A percentile compares a stretch with the other conserved stretches of the same genome.
Evolutionary conservation across 495 filamentous ascomycete genomes (phyloP).

Genomic region (Xylaria palmicola): DNA sequence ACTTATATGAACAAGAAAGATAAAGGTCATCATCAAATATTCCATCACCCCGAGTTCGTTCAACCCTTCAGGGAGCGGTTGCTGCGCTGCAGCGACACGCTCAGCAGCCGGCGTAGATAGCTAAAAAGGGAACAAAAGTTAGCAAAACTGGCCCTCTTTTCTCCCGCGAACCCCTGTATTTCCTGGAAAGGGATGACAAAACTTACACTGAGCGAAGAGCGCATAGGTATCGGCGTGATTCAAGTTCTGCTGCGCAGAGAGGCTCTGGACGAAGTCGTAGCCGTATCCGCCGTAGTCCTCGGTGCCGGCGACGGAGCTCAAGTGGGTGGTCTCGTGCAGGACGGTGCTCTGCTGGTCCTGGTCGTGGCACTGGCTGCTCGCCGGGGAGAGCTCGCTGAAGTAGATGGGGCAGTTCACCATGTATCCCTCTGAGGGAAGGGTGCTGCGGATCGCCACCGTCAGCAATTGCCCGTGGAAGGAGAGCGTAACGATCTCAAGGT

Average conservation of each 20-base stretch:
- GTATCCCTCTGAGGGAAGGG: slow-evolving; percentile 48
- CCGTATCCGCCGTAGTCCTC: slow-evolving; percentile 58
- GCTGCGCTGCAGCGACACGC: background rate
- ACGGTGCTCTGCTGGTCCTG: slow-evolving; percentile 62
- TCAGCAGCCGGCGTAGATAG: slow-evolving; percentile 32
- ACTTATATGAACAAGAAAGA: background rate
- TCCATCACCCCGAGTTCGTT: background rate
- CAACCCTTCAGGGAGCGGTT: no score
- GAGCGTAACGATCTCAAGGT: no score
- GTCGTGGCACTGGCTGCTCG: slow-evolving; percentile 49
- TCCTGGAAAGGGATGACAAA: background rate
- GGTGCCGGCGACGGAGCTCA: slow-evolving; percentile 57
- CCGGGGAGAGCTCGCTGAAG: slow-evolving; percentile 48
- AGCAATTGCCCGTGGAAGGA: background rate
- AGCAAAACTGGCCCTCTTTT: no score
- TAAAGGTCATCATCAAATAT: background rate
- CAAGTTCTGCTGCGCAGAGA: slow-evolving; percentile 48
- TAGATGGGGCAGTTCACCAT: slow-evolving; percentile 59
- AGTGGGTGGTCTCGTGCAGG: slow-evolving; percentile 64
- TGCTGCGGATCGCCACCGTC: slow-evolving; percentile 17
- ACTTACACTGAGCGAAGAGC: slow-evolving; percentile 52
- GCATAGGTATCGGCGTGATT: slow-evolving; percentile 64
- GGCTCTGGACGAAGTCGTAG: slow-evolving; percentile 46
- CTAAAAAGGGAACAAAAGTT: slow-evolving; percentile 9
- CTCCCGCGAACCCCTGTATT: no score